These are phyloP conservation scores for Zopfochytrium polystomum DNA, from an alignment of 371 early-diverging fungal species.

Conservation along the genomic window DNA sequence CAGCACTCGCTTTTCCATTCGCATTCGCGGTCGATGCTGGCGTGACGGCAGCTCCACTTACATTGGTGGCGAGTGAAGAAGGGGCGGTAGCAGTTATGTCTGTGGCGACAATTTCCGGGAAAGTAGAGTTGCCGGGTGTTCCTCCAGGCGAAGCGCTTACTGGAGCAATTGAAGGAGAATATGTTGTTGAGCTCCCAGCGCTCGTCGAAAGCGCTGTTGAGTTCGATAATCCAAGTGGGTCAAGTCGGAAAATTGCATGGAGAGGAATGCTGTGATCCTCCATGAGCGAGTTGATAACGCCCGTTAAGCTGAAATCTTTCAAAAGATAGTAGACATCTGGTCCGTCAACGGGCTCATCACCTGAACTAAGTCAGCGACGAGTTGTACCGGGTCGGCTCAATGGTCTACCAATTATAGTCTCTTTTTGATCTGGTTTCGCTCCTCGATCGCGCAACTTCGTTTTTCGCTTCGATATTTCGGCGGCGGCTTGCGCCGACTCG, in stretches of 20 bases:
- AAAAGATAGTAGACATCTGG: conserved; percentile 47
- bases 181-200: not conserved
- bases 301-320: conserved; percentile 34
- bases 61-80: too few species aligned
- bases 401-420: conserved; percentile 32
- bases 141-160: not conserved
- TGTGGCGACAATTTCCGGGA: not conserved
- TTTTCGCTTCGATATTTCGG: conserved; percentile 44
- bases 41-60: too few species aligned
- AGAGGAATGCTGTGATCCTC: conserved; percentile 41
- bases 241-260: conserved; percentile 25
- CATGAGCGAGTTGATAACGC: conserved; percentile 32
- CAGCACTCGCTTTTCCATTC: too few species aligned
- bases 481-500: conserved; percentile 24
- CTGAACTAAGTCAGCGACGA: conserved; percentile 10
- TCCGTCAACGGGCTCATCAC: conserved; percentile 48
- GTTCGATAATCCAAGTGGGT: not conserved
- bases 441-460: conserved; percentile 42
- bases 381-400: not conserved
- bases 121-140: conserved; percentile 9
- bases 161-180: not conserved
- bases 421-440: conserved; percentile 33
- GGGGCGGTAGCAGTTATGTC: too few species aligned
- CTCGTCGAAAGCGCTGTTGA: not conserved
- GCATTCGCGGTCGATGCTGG: too few species aligned